Conservation (phyloP, 1,139 yeast species). For the Spathaspora sp. region DNA sequence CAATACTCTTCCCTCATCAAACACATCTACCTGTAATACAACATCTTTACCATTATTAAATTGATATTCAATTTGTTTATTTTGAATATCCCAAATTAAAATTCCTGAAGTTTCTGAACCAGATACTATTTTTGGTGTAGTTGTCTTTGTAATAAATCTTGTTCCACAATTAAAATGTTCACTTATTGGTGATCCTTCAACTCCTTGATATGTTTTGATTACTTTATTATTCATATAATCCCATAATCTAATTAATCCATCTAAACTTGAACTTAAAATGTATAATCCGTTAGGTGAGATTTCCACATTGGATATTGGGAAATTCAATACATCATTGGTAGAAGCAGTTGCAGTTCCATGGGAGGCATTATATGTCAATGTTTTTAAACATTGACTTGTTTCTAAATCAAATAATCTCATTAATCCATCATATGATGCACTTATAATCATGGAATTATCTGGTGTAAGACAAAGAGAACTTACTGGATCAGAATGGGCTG, state of each 20-base stretch:
- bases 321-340: conserved; percentile 44
- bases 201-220: conserved; percentile 66
- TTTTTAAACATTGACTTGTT: conserved; percentile 88
- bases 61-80: conserved; percentile 50
- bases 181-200: conserved; percentile 31
- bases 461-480: conserved; percentile 69
- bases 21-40: conserved; percentile 49
- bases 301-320: conserved; percentile 72
- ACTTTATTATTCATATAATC: conserved; percentile 77
- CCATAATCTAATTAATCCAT: conserved; percentile 78
- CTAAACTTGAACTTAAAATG: conserved; percentile 75
- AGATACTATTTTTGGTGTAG: conserved; percentile 50
- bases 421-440: conserved; percentile 90
- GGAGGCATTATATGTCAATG: conserved; percentile 71
- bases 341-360: conserved; percentile 61
- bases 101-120: conserved; percentile 67
- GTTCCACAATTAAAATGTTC: conserved; percentile 51
- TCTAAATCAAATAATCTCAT: conserved; percentile 85
- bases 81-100: conserved; percentile 73
- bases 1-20: conserved; percentile 35
- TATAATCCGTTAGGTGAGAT: conserved; percentile 84
- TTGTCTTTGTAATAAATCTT: conserved; percentile 38
- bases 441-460: conserved; percentile 80
- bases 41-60: conserved; percentile 33
- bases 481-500: conserved; percentile 94